These are phyloP conservation scores for Ulota crispa DNA, from an alignment of 225 moss, liverwort and hornwort species.

Conservation along the genomic window DNA sequence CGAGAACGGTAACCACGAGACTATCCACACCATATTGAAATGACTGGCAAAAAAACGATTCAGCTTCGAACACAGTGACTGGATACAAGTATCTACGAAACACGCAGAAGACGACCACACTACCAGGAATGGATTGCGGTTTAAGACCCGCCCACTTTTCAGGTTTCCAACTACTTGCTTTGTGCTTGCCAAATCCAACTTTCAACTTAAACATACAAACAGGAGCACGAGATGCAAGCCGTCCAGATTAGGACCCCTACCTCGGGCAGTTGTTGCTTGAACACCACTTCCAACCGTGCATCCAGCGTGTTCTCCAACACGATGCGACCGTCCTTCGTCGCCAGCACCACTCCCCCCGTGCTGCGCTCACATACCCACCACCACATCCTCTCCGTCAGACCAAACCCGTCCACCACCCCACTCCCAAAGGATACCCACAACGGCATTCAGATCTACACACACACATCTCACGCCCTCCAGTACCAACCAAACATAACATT, in stretches of 20 bases:
- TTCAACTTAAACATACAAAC: background rate
- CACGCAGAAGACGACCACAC: background rate
- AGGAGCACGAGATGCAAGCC: background rate
- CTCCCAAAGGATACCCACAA: background rate
- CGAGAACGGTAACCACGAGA: background rate
- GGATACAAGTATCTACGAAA: background rate
- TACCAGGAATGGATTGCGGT: background rate
- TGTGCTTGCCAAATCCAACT: too few species aligned
- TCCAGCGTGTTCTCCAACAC: constrained; percentile 70
- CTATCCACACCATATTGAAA: background rate
- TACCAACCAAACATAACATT: background rate
- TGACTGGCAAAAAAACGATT: background rate
- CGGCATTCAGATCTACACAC: background rate
- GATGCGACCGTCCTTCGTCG: constrained; percentile 69
- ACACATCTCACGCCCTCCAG: background rate
- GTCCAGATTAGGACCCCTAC: background rate
- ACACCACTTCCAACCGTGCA: constrained; percentile 70
- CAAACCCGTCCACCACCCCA: background rate
- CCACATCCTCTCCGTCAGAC: constrained; percentile 3
- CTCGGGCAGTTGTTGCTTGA: constrained; percentile 71
- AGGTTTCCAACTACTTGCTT: too few species aligned
- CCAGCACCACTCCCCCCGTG: constrained; percentile 65
- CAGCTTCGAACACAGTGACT: background rate
- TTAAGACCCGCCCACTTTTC: too few species aligned
- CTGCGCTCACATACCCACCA: constrained; percentile 20